A percentile compares a stretch with the other conserved stretches of the same genome.
Evolutionary conservation across 192 early-diverging fungal genomes (phyloP).

Genomic region (Kickxella alabastrina): DNA sequence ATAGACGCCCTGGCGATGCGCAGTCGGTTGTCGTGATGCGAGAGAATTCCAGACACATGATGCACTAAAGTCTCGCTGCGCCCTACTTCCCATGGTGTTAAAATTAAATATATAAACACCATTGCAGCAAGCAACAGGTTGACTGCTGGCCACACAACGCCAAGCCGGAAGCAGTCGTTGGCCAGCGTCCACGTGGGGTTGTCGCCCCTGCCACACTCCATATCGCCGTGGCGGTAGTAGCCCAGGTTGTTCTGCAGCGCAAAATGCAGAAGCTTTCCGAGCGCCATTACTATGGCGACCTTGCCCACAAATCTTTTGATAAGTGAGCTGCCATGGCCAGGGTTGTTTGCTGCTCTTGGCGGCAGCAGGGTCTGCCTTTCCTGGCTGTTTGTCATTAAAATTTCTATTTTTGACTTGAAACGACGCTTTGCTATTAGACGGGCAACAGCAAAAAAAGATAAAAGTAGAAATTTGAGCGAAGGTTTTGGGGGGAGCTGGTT

Average conservation of each 20-base stretch:
- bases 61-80: neutral
- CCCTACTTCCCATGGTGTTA: constrained; percentile 4
- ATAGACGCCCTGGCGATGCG: neutral
- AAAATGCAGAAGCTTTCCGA: neutral
- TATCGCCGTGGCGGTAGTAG: neutral
- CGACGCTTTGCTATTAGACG: too few species aligned
- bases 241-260: neutral
- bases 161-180: constrained; percentile 38
- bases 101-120: neutral
- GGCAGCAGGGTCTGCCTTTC: too few species aligned
- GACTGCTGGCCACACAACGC: constrained; percentile 22
- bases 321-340: too few species aligned
- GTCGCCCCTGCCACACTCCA: neutral
- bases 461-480: too few species aligned
- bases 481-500: too few species aligned
- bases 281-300: neutral
- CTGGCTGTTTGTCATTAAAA: too few species aligned
- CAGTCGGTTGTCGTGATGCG: neutral
- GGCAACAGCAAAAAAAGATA: too few species aligned
- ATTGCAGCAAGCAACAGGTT: constrained; percentile 14
- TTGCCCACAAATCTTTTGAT: neutral
- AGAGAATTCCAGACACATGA: neutral
- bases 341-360: too few species aligned
- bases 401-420: too few species aligned
- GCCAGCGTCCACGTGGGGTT: constrained; percentile 3